These are phyloP conservation scores for Backusella luteola DNA, from an alignment of 192 early-diverging fungal genomes.

Conservation along the genomic window DNA sequence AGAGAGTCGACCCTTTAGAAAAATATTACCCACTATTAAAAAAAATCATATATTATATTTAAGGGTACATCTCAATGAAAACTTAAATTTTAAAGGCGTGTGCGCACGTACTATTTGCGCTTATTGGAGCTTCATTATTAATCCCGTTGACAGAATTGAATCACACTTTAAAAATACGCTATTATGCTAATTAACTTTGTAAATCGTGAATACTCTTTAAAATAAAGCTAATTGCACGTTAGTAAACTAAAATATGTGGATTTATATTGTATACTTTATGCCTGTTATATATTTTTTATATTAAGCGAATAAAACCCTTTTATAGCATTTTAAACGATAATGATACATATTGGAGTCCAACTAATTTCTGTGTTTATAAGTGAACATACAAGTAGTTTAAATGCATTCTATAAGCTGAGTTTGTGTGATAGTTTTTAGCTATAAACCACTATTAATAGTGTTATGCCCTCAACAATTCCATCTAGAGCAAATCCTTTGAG, in stretches of 20 bases:
- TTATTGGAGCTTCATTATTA: neutral
- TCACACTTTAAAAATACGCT: neutral
- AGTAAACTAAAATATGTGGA: neutral
- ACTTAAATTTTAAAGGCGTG: too few species aligned
- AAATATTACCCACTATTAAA: too few species aligned
- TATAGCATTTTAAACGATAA: too few species aligned
- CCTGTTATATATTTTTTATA: neutral
- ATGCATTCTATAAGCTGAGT: neutral
- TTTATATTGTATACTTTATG: neutral
- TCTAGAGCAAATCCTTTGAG: neutral
- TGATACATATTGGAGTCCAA: too few species aligned
- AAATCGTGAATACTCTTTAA: neutral
- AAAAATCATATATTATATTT: too few species aligned
- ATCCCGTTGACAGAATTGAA: neutral
- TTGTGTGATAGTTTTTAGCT: neutral
- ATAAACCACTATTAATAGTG: neutral
- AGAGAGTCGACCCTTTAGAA: neutral
- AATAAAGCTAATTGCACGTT: neutral
- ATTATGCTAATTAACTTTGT: neutral
- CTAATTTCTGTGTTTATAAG: neutral
- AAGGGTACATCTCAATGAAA: too few species aligned
- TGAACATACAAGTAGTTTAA: too few species aligned
- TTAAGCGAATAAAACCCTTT: too few species aligned
- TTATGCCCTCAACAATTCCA: neutral
- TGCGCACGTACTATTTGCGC: too few species aligned